These are phyloP conservation scores for Epichloe uncinata DNA, from an alignment of 2,329 filamentous ascomycete genomes.

Conservation along the genomic window DNA sequence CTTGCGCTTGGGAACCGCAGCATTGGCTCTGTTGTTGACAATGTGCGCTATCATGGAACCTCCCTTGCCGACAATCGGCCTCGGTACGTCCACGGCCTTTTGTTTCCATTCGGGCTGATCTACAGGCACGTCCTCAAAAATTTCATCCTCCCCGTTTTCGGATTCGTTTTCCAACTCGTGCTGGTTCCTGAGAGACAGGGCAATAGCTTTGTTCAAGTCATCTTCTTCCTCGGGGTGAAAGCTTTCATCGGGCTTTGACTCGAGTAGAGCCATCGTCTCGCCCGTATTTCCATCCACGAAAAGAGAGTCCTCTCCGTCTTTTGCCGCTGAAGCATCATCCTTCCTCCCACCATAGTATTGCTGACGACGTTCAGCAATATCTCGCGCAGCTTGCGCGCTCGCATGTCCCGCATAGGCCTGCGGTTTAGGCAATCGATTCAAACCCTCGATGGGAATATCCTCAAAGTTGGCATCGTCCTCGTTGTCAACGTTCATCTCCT, in stretches of 20 bases:
- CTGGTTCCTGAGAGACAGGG: slow-evolving; percentile 64
- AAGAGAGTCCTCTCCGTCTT: slow-evolving; percentile 38
- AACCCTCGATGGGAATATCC: slow-evolving; percentile 79
- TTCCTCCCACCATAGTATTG: slow-evolving; percentile 14
- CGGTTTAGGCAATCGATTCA: slow-evolving; percentile 66
- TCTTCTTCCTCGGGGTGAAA: slow-evolving; percentile 31
- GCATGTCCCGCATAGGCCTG: slow-evolving; percentile 9
- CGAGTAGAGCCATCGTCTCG: slow-evolving; percentile 8
- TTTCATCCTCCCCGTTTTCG: slow-evolving; percentile 28
- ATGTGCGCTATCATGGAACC: slow-evolving; percentile 57
- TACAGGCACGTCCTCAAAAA: slow-evolving; percentile 37
- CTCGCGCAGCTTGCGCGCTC: slow-evolving; percentile 14
- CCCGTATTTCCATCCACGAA: slow-evolving; percentile 24
- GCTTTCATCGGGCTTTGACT: slow-evolving; percentile 23
- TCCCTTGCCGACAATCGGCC: slow-evolving; percentile 35
- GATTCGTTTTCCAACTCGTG: slow-evolving; percentile 26
- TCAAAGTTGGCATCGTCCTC: slow-evolving; percentile 73
- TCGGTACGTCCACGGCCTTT: slow-evolving; percentile 34
- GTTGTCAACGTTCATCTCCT: slow-evolving; percentile 52
- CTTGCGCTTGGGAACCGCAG: slow-evolving; percentile 35
- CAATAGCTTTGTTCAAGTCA: slow-evolving; percentile 70
- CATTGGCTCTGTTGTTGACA: slow-evolving; percentile 60
- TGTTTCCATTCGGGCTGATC: slow-evolving; percentile 40
- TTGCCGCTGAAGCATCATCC: slow-evolving; percentile 15
- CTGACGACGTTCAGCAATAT: slow-evolving; percentile 14